Evolutionary conservation across 2,329 filamentous ascomycete genomes (phyloP).

Genomic region (Ophiocordyceps sinensis): DNA sequence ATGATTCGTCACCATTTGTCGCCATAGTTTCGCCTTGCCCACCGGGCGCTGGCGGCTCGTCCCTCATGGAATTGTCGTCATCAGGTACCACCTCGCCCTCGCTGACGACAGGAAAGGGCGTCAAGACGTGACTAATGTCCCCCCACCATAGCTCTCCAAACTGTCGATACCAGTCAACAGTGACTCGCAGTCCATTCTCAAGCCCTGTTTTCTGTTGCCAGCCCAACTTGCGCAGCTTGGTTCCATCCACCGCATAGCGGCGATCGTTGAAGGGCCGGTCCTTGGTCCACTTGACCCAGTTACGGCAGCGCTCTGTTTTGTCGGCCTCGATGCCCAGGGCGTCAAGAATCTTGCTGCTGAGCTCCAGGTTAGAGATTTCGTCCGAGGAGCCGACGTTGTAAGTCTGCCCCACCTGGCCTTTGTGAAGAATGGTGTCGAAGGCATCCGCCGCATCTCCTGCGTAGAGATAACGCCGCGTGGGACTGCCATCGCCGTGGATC

Average conservation of each 20-base stretch:
- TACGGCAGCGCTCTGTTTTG: conserved; percentile 36
- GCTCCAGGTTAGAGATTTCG: conserved; percentile 59
- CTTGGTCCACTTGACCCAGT: conserved; percentile 59
- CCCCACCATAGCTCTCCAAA: conserved; percentile 61
- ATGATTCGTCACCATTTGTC: not conserved
- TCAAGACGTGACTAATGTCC: conserved; percentile 53
- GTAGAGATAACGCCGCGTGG: conserved; percentile 63
- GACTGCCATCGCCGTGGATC: conserved; percentile 62
- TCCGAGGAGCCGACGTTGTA: conserved; percentile 74
- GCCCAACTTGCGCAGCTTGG: conserved; percentile 50
- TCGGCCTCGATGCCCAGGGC: conserved; percentile 43
- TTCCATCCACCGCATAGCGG: conserved; percentile 57
- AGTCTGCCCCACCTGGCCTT: conserved; percentile 56
- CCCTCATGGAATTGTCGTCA: conserved; percentile 17
- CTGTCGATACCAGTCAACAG: conserved; percentile 54
- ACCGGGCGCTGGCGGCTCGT: conserved; percentile 15
- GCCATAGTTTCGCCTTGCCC: conserved; percentile 5
- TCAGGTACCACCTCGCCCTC: conserved; percentile 41
- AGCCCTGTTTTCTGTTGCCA: conserved; percentile 57
- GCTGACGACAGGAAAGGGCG: conserved; percentile 49
- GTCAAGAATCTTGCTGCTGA: conserved; percentile 50
- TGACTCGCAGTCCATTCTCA: conserved; percentile 45
- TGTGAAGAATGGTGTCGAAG: conserved; percentile 73
- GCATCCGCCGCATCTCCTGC: conserved; percentile 69
- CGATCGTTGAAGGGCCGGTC: conserved; percentile 70